Evolutionary conservation across 306 rosid species (phyloP).

Genomic region (Vachellia collinsii): DNA sequence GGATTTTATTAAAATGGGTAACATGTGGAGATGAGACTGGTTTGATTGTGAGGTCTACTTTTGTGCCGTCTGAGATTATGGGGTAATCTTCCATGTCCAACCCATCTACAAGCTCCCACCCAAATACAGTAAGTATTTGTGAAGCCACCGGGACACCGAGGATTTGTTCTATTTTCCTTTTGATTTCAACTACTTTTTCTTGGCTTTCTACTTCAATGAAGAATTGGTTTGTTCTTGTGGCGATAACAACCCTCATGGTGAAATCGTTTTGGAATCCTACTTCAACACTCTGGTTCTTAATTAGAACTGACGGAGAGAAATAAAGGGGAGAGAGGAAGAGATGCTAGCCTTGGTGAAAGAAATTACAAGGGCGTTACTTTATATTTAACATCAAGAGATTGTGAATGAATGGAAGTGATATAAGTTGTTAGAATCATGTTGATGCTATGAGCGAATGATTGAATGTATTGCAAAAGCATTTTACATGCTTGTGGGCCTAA

Average conservation of each 20-base stretch:
- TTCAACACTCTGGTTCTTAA: background rate
- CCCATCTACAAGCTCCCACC: constrained; percentile 84
- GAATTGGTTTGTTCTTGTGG: constrained; percentile 49
- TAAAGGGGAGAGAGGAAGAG: constrained; percentile 15
- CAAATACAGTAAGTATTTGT: constrained; percentile 66
- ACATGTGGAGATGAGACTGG: constrained; percentile 30
- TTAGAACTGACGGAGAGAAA: constrained; percentile 12
- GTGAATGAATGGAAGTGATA: constrained; percentile 26
- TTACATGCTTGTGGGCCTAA: constrained; percentile 34
- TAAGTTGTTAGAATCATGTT: constrained; percentile 41
- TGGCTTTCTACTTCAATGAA: constrained; percentile 56
- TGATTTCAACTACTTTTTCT: constrained; percentile 70
- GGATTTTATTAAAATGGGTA: constrained; percentile 46
- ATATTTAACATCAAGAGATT: constrained; percentile 42
- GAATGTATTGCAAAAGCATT: background rate
- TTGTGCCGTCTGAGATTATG: constrained; percentile 73
- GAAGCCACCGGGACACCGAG: constrained; percentile 61
- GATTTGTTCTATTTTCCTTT: constrained; percentile 72
- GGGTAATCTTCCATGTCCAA: constrained; percentile 93
- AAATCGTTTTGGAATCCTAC: constrained; percentile 19
- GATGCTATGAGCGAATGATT: constrained; percentile 38
- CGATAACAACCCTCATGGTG: constrained; percentile 54
- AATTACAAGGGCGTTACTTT: constrained; percentile 16
- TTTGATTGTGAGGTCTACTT: constrained; percentile 67
- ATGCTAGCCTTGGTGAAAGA: constrained; percentile 7